These are phyloP conservation scores for Acrocalymma vagum DNA, from an alignment of 2,329 filamentous ascomycete species.

Conservation along the genomic window DNA sequence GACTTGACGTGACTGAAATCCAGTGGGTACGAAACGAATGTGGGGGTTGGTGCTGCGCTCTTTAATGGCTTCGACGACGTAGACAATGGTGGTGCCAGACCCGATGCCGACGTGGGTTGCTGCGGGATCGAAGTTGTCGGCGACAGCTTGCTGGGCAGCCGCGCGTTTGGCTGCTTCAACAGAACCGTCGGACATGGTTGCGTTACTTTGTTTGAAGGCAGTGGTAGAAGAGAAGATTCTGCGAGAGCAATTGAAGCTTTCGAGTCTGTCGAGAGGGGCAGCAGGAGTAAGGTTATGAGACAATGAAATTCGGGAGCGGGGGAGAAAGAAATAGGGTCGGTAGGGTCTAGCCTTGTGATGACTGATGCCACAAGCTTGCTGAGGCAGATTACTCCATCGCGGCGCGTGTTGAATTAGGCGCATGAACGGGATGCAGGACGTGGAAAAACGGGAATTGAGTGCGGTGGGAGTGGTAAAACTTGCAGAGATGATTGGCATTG, in stretches of 20 bases:
- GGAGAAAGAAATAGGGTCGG: slow-evolving; percentile 9
- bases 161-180: slow-evolving; percentile 78
- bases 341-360: slow-evolving; percentile 29
- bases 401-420: slow-evolving; percentile 12
- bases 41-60: slow-evolving; percentile 43
- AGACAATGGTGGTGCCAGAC: slow-evolving; percentile 82
- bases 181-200: slow-evolving; percentile 39
- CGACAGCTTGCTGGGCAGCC: slow-evolving; percentile 77
- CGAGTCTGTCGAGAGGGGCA: background rate
- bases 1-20: slow-evolving; percentile 87
- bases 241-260: background rate
- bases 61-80: slow-evolving; percentile 83
- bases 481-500: too few species aligned
- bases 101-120: slow-evolving; percentile 79
- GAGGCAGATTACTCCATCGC: slow-evolving; percentile 27
- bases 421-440: slow-evolving; percentile 24
- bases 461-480: too few species aligned
- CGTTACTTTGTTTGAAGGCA: slow-evolving; percentile 5
- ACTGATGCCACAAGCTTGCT: slow-evolving; percentile 37
- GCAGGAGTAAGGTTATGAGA: slow-evolving; percentile 1
- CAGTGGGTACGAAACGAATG: slow-evolving; percentile 92
- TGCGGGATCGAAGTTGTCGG: slow-evolving; percentile 70
- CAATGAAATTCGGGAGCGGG: slow-evolving; percentile 12
- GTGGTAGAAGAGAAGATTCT: slow-evolving; percentile 16
- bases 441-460: background rate